A percentile compares a stretch with the other conserved stretches of the same genome.
Conservation (phyloP, 768 basidiomycete species). For the Agrocybe chaxingu region DNA sequence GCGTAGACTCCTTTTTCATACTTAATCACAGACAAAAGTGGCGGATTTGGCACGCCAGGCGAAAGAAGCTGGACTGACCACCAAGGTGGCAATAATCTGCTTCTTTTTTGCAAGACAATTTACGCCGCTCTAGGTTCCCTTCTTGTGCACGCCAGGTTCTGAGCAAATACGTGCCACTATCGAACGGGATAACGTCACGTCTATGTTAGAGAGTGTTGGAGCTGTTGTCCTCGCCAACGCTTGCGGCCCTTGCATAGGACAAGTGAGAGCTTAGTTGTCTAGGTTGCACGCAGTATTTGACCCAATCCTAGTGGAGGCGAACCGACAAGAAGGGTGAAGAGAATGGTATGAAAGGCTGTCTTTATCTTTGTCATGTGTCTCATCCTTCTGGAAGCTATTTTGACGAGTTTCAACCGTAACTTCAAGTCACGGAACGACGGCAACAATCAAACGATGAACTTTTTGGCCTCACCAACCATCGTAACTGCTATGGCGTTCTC, state of each 20-base stretch:
- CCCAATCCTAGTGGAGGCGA: slow-evolving; percentile 76
- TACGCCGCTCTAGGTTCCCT: slow-evolving; percentile 55
- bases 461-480: slow-evolving; percentile 93
- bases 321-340: slow-evolving; percentile 84
- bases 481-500: slow-evolving; percentile 98
- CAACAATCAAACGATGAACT: slow-evolving; percentile 93
- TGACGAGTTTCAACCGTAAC: slow-evolving; percentile 95
- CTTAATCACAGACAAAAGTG: slow-evolving; percentile 68
- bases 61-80: slow-evolving; percentile 72
- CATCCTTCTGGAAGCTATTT: slow-evolving; percentile 58
- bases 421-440: slow-evolving; percentile 95
- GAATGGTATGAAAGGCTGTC: slow-evolving; percentile 60
- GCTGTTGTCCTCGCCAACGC: slow-evolving; percentile 95
- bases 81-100: slow-evolving; percentile 45
- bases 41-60: slow-evolving; percentile 91
- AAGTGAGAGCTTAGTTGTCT: slow-evolving; percentile 41
- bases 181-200: slow-evolving; percentile 88
- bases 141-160: slow-evolving; percentile 86
- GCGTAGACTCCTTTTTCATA: slow-evolving; percentile 4
- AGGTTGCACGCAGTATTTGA: slow-evolving; percentile 4
- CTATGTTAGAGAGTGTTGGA: slow-evolving; percentile 82
- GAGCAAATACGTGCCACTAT: slow-evolving; percentile 98
- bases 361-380: slow-evolving; percentile 1
- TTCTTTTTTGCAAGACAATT: background rate
- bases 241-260: slow-evolving; percentile 98